Percentiles rank a stretch among this genome's conserved stretches.
These are phyloP conservation scores for Boletellus emodensis DNA, from an alignment of 768 basidiomycete species.

Conservation along the genomic window DNA sequence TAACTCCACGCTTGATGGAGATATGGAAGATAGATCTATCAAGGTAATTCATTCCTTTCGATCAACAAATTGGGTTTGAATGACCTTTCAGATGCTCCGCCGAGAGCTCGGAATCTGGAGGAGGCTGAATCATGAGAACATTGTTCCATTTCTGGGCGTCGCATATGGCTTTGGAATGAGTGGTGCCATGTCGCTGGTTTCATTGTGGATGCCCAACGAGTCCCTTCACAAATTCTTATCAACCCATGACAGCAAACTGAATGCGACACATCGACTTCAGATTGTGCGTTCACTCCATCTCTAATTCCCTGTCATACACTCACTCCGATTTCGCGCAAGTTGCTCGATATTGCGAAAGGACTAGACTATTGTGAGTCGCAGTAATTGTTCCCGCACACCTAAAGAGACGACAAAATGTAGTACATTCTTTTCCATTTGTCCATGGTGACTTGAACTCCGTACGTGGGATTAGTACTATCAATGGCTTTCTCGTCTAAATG, in stretches of 20 bases:
- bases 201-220: conserved; percentile 26
- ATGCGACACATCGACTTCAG: not conserved
- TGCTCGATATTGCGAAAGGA: too few relatives aligned
- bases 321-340: too few relatives aligned
- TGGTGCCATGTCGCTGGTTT: conserved; percentile 10
- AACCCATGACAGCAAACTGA: not conserved
- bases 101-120: conserved; percentile 9
- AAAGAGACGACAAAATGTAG: too few relatives aligned
- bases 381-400: too few relatives aligned
- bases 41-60: not conserved
- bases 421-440: too few relatives aligned
- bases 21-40: not conserved
- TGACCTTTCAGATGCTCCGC: not conserved
- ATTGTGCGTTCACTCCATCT: too few relatives aligned
- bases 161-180: not conserved
- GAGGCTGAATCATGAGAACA: not conserved
- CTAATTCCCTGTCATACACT: too few relatives aligned
- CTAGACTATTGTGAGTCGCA: too few relatives aligned
- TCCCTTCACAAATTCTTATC: conserved; percentile 17
- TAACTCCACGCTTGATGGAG: not conserved
- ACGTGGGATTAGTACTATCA: too few relatives aligned
- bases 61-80: not conserved
- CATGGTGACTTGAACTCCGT: too few relatives aligned
- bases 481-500: not conserved
- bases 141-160: conserved; percentile 1